phyloP scores from a whole-genome alignment of 192 early-diverging fungal genomes.

The Coemansia javaensis region DNA sequence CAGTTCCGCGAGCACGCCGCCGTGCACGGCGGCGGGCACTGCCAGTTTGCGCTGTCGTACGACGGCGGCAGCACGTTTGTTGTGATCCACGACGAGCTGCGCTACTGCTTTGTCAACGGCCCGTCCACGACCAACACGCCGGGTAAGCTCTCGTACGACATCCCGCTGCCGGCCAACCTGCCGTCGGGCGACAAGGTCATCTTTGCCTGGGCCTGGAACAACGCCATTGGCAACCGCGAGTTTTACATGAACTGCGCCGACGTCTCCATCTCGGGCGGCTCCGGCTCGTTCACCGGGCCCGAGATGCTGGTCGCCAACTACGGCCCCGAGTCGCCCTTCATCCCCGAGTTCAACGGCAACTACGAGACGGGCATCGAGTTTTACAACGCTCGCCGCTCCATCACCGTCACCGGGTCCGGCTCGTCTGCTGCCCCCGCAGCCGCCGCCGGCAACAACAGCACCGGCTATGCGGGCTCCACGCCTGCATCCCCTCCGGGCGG shows the following conservation, averaged over 20 bases:
- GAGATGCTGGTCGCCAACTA: constrained; percentile 55
- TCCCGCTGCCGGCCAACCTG: constrained; percentile 52
- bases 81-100: constrained; percentile 57
- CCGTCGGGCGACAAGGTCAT: constrained; percentile 50
- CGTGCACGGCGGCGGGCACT: constrained; percentile 61
- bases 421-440: too few relatives aligned
- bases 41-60: constrained; percentile 63
- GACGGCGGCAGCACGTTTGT: constrained; percentile 62
- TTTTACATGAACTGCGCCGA: constrained; percentile 64
- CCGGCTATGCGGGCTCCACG: too few relatives aligned
- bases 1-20: constrained; percentile 48
- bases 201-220: constrained; percentile 65
- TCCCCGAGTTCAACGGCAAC: constrained; percentile 50
- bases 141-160: constrained; percentile 19
- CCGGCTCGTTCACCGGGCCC: constrained; percentile 27
- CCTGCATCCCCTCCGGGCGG: too few relatives aligned
- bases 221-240: constrained; percentile 65
- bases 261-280: constrained; percentile 45
- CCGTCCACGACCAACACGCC: constrained; percentile 39
- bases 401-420: constrained; percentile 50
- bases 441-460: too few relatives aligned
- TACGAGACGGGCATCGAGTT: constrained; percentile 50
- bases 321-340: constrained; percentile 47
- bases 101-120: constrained; percentile 50
- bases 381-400: constrained; percentile 35